A percentile compares a stretch with the other conserved stretches of the same genome.
These are phyloP conservation scores for Paramecium sonneborni DNA, from an alignment of 73 alveolate species.

Conservation along the genomic window DNA sequence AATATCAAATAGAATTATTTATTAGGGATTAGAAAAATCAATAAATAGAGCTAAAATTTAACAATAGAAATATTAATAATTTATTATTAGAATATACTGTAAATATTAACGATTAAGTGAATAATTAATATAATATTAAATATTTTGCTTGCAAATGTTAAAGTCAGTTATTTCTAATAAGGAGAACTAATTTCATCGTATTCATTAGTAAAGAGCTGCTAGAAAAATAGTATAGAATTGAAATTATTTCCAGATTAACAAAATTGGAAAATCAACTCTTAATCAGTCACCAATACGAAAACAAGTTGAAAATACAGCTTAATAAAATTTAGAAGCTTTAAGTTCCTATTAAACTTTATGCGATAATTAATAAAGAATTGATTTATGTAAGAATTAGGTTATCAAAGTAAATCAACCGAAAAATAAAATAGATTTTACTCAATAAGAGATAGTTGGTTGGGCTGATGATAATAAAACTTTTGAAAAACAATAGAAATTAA, in stretches of 20 bases:
- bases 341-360: background rate
- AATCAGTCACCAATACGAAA: background rate
- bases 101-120: background rate
- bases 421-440: background rate
- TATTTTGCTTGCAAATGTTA: background rate
- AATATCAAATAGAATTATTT: background rate
- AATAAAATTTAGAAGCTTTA: background rate
- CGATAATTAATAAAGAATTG: background rate
- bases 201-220: background rate
- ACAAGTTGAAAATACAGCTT: background rate
- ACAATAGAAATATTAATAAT: background rate
- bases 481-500: background rate
- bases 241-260: background rate
- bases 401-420: background rate
- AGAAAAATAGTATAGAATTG: background rate
- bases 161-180: constrained; percentile 6
- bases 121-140: background rate
- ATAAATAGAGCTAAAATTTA: too few relatives aligned
- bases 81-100: background rate
- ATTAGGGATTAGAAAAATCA: too few relatives aligned
- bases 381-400: background rate
- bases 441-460: background rate
- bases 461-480: background rate
- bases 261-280: background rate
- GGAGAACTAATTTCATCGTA: constrained; percentile 13